Percentiles rank a stretch among this genome's conserved stretches.
These are phyloP conservation scores for Fusarium torulosum DNA, from an alignment of 2,329 filamentous ascomycete genomes.

Conservation along the genomic window DNA sequence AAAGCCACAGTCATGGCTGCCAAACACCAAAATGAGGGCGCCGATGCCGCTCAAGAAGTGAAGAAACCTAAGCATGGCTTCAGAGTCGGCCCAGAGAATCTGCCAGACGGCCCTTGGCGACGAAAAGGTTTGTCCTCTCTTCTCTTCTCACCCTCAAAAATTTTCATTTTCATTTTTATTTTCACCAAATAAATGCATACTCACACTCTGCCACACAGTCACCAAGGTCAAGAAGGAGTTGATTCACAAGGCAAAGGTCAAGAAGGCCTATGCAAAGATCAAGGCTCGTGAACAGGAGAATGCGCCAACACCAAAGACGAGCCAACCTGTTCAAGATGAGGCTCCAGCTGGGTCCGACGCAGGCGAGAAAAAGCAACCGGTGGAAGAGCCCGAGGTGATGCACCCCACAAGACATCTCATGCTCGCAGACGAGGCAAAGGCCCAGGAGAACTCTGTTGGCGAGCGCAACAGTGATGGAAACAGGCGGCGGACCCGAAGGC, in stretches of 20 bases:
- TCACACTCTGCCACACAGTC: conserved; percentile 65
- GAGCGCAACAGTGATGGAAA: conserved; percentile 49
- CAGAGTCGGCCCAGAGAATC: conserved; percentile 86
- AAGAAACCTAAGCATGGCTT: conserved; percentile 79
- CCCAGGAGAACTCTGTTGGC: conserved; percentile 48
- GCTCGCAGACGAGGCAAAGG: conserved; percentile 56
- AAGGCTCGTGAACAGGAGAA: conserved; percentile 65
- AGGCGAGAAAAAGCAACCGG: conserved; percentile 27
- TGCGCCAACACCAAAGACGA: conserved; percentile 37
- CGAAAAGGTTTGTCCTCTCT: conserved; percentile 70
- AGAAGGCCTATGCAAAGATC: conserved; percentile 91
- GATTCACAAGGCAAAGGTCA: conserved; percentile 93
- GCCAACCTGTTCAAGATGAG: conserved; percentile 28
- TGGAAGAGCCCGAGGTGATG: conserved; percentile 47
- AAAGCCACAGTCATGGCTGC: conserved; percentile 48
- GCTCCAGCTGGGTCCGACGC: conserved; percentile 35
- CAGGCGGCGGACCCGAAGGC: conserved; percentile 56
- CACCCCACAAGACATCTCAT: conserved; percentile 57
- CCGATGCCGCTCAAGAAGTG: conserved; percentile 52
- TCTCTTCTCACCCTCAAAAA: conserved; percentile 15
- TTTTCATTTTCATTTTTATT: conserved; percentile 29
- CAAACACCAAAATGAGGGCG: conserved; percentile 50
- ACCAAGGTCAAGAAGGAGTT: conserved; percentile 90
- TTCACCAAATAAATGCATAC: conserved; percentile 5
- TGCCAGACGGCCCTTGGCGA: conserved; percentile 89